phyloP scores from a whole-genome alignment of 371 early-diverging fungal genomes.

The Mucor sp. region DNA sequence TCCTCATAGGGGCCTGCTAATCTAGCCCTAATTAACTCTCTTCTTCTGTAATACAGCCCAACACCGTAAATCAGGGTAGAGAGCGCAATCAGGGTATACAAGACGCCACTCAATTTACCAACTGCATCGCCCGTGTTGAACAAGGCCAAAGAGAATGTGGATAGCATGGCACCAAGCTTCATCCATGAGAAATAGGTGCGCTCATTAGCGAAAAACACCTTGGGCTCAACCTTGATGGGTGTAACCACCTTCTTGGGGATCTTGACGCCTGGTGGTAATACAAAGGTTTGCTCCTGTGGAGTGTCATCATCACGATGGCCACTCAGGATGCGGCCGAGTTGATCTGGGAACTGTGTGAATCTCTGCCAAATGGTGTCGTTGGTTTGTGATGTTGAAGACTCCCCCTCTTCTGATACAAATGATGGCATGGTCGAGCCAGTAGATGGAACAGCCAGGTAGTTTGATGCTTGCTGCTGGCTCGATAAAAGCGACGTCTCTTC shows the following conservation, averaged over 20 bases:
- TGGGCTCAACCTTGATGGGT: conserved; percentile 96
- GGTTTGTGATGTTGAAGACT: not conserved
- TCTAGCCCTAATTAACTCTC: conserved; percentile 70
- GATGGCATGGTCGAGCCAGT: not conserved
- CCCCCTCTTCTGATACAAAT: not conserved
- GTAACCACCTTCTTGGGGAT: conserved; percentile 71
- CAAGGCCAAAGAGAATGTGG: conserved; percentile 78
- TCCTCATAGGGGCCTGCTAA: conserved; percentile 84
- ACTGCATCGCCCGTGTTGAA: conserved; percentile 85
- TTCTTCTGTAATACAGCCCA: conserved; percentile 93
- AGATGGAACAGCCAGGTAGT: conserved; percentile 7
- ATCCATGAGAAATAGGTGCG: conserved; percentile 97
- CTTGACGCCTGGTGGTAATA: conserved; percentile 53
- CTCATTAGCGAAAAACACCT: conserved; percentile 99
- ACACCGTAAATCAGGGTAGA: conserved; percentile 90
- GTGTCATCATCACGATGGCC: not conserved
- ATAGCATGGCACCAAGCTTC: conserved; percentile 75
- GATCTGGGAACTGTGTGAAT: conserved; percentile 12
- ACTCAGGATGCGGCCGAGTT: not conserved
- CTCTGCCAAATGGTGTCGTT: conserved; percentile 6
- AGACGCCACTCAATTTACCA: conserved; percentile 72
- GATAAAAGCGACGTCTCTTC: not conserved
- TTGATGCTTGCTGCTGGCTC: not conserved
- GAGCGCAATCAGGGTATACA: conserved; percentile 83
- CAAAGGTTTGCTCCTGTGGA: not conserved